Conservation (phyloP, 208 protist species). For the Acanthamoeba royreba region DNA sequence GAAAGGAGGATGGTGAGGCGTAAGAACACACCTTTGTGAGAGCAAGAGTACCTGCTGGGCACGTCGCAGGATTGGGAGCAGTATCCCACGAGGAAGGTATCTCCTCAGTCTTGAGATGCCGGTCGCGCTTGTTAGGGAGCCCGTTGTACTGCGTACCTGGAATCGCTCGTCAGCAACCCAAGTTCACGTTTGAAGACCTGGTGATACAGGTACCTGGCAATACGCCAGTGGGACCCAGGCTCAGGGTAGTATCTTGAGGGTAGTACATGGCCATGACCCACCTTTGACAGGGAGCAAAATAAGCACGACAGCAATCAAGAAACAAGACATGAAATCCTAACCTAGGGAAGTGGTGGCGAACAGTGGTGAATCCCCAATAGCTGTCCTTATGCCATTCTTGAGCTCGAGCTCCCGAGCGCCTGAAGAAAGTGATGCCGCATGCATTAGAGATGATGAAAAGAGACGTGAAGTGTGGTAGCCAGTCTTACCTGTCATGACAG, state of each 20-base stretch:
- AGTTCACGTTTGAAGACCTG: neutral
- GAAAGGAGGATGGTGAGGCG: too few relatives aligned
- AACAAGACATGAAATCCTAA: neutral
- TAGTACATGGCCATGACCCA: conserved; percentile 57
- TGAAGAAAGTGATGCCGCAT: too few relatives aligned
- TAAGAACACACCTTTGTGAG: neutral
- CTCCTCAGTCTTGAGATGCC: neutral
- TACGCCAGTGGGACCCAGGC: neutral
- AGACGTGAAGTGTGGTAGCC: neutral
- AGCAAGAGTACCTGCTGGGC: neutral
- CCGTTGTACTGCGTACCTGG: neutral
- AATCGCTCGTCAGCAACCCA: neutral
- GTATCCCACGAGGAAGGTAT: neutral
- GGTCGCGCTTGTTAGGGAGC: neutral
- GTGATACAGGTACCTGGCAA: neutral
- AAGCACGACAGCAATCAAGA: neutral
- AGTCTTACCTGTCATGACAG: neutral
- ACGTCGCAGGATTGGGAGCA: neutral
- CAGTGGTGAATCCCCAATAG: neutral
- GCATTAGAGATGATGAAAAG: neutral
- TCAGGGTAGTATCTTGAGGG: neutral
- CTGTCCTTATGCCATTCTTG: conserved; percentile 44
- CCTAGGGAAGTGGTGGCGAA: neutral
- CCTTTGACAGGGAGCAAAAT: neutral
- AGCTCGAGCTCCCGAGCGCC: neutral